Conservation (phyloP, 2,329 filamentous ascomycete species). For the Ophiocordyceps australis region DNA sequence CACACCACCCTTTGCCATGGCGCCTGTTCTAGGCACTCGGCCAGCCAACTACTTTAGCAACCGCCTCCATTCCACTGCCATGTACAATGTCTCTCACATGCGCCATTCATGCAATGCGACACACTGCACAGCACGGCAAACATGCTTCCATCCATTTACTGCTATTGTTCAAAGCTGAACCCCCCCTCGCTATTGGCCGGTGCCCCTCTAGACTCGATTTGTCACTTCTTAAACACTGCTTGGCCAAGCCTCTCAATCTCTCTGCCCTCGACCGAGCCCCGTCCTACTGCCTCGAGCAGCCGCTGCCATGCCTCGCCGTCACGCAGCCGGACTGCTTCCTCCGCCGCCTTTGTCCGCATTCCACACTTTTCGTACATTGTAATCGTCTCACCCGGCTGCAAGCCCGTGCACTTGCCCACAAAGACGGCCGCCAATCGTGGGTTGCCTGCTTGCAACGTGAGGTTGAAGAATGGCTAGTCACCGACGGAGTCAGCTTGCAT, state of each 20-base stretch:
- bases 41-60: too few species aligned
- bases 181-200: too few species aligned
- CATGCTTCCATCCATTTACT: too few species aligned
- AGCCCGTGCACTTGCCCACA: constrained; percentile 66
- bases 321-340: constrained; percentile 73
- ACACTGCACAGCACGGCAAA: background rate
- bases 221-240: constrained; percentile 29
- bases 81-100: background rate
- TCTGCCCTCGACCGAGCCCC: constrained; percentile 42
- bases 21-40: too few species aligned
- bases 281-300: constrained; percentile 56
- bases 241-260: constrained; percentile 72
- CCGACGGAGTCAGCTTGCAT: background rate
- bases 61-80: background rate
- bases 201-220: too few species aligned
- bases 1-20: too few species aligned
- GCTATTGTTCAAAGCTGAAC: too few species aligned
- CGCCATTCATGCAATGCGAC: too few species aligned
- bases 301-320: constrained; percentile 59
- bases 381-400: constrained; percentile 52
- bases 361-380: constrained; percentile 97
- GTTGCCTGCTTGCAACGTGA: constrained; percentile 76
- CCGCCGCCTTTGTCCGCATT: constrained; percentile 70
- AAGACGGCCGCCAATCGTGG: constrained; percentile 69
- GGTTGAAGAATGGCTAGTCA: constrained; percentile 74